Base-by-base conservation (phyloP, 1,284 basidiomycete genomes). In the Phellopilus nigrolimitatus region DNA sequence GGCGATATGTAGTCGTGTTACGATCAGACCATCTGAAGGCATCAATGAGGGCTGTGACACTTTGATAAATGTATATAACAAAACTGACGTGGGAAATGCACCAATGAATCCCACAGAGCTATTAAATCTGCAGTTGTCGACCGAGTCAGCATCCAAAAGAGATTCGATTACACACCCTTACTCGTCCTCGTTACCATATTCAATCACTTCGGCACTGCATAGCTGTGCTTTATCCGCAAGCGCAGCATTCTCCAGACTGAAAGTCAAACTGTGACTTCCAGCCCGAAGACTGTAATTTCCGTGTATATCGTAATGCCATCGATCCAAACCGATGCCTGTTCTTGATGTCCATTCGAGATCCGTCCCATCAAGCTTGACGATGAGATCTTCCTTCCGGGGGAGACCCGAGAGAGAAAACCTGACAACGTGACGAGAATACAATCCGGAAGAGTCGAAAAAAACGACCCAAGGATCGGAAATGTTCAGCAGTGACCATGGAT, bases 341-440 rank as follows among this genome's bases (percentile, higher is more conserved):
- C 71, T 71, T 3, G 84, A 80, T 33, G 56, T 61, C 86, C 86
- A 89, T 2, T 58, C 64, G 1, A 89, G 66, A 56, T 82, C 72
- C 10, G 60, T 62, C 2, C 75, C 82, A 59, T 91, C 87, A 6
- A 92, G 66, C 41, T 70, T 70, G 1, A 92, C 74, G 1, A 58
- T 65, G 15, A 92, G 65, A 58, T 88, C 81, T 3, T 64, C 62
- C 12, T 68, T 65, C 3, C 68, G 62, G 0, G 87, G 84, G n/a
- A 92, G 66, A 2, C 86, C 88, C 3, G 87, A 88, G 1, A 93
- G 68, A 2, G 89, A 91, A 61, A 88, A 83, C 39, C 82, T 75
- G 27, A 92, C 64, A 24, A 88, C 68, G 59, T 85, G 76, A 22
- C 80, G 72, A 1, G 78, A 66, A 59, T 88, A 92, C 12, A 62